Percentiles rank a stretch among this genome's conserved stretches.
Conservation (phyloP, 148 eudicot genomes). For the Fallopia convolvulus region DNA sequence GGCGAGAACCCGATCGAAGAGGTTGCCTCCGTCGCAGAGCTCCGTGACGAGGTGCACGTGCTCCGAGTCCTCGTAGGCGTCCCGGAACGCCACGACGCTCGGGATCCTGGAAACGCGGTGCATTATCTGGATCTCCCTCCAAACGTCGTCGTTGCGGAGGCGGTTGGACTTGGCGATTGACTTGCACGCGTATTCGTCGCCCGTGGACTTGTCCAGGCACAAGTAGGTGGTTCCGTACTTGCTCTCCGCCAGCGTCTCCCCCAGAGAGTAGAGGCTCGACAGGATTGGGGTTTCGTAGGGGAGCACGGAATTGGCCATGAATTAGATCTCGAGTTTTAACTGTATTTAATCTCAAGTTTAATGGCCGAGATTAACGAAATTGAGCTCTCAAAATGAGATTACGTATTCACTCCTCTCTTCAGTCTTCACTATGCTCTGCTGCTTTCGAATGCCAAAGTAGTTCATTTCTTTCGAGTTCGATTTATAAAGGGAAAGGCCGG, state of each 20-base stretch:
- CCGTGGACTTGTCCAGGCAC: constrained; percentile 44
- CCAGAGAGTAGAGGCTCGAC: constrained; percentile 34
- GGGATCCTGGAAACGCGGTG: constrained; percentile 46
- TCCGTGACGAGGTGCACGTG: constrained; percentile 64
- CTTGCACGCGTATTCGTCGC: constrained; percentile 47
- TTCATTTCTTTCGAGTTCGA: no score
- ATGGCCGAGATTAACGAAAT: no score
- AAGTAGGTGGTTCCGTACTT: constrained; percentile 50
- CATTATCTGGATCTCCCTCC: constrained; percentile 67
- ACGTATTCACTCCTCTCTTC: no score
- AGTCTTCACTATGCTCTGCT: no score
- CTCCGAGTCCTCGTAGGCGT: constrained; percentile 46
- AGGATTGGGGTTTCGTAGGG: constrained; percentile 38
- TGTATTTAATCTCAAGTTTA: no score
- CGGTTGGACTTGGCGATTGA: constrained; percentile 38
- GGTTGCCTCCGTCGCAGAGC: constrained; percentile 60
- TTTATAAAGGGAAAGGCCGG: no score
- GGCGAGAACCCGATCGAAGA: constrained; percentile 49
- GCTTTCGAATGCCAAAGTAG: no score
- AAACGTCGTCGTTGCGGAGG: constrained; percentile 50
- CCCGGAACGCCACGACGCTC: constrained; percentile 45
- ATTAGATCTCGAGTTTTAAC: no score
- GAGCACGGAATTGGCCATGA: constrained; percentile 15
- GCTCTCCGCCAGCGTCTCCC: constrained; percentile 43
- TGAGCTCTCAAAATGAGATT: no score